Percentiles rank a stretch among this genome's conserved stretches.
phyloP scores from a whole-genome alignment of 2,329 filamentous ascomycete species.

The Alternaria burnsii region DNA sequence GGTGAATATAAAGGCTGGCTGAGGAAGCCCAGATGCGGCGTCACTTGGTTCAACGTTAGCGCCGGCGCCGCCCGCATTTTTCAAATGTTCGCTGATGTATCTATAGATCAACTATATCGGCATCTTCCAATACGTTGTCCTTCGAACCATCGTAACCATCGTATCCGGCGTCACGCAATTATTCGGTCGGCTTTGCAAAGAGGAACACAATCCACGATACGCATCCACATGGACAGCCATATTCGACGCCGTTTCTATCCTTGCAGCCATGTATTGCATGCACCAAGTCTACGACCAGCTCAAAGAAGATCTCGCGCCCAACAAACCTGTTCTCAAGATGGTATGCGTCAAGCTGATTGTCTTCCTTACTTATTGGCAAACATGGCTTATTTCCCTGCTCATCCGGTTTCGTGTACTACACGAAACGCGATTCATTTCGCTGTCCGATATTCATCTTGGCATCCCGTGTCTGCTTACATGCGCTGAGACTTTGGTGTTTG shows the following conservation, averaged over 20 bases:
- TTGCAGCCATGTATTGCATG: constrained; percentile 87
- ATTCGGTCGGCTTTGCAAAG: constrained; percentile 76
- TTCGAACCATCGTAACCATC: constrained; percentile 80
- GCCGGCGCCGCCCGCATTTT: constrained; percentile 14
- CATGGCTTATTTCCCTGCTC: constrained; percentile 57
- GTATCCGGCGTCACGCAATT: constrained; percentile 78
- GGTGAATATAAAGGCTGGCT: constrained; percentile 71
- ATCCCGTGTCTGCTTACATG: constrained; percentile 81
- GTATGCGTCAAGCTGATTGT: constrained; percentile 89
- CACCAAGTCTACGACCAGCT: constrained; percentile 88
- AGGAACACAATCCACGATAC: constrained; percentile 78
- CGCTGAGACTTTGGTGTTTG: constrained; percentile 85
- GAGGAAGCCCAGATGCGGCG: constrained; percentile 78
- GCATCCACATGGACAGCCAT: constrained; percentile 83
- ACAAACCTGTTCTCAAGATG: constrained; percentile 81
- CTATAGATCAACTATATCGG: constrained; percentile 75
- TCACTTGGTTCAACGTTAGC: constrained; percentile 85
- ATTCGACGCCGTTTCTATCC: constrained; percentile 76
- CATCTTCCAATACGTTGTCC: constrained; percentile 86
- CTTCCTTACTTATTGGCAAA: constrained; percentile 90
- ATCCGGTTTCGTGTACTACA: constrained; percentile 70
- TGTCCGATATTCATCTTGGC: constrained; percentile 80
- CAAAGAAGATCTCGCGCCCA: constrained; percentile 70
- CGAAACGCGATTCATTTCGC: constrained; percentile 68
- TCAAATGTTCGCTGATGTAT: constrained; percentile 26